Evolutionary conservation across 139 green algal genomes (phyloP).

Genomic region (Chlamydomonas asymmetrica): DNA sequence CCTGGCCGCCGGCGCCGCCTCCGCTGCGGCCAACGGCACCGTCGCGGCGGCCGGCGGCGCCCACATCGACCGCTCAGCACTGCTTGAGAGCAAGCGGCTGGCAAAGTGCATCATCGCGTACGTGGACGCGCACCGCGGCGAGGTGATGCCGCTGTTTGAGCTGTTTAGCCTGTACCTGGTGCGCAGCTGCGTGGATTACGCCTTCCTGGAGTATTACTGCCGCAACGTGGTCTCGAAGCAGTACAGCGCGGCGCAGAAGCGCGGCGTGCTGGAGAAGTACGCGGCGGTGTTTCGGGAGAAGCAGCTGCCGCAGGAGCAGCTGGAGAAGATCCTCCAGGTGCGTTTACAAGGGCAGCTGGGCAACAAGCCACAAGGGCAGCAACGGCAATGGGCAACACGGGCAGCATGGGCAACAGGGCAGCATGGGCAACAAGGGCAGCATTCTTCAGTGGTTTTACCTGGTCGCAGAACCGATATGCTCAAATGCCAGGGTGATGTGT

Average conservation of each 20-base stretch:
- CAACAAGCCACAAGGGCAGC: too few species aligned
- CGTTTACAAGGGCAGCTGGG: not conserved
- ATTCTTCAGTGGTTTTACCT: too few species aligned
- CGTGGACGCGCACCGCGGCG: slow-evolving; percentile 54
- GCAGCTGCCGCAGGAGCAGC: slow-evolving; percentile 35
- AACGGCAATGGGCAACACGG: too few species aligned
- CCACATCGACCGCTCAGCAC: not conserved
- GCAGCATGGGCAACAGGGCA: too few species aligned
- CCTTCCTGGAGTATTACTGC: slow-evolving; percentile 79
- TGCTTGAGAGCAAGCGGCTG: slow-evolving; percentile 84
- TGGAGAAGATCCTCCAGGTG: slow-evolving; percentile 61
- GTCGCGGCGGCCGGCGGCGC: not conserved
- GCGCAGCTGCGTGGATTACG: slow-evolving; percentile 73
- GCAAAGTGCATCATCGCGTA: slow-evolving; percentile 82
- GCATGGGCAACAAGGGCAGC: too few species aligned
- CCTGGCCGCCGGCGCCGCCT: not conserved
- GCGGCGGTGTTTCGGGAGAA: slow-evolving; percentile 51
- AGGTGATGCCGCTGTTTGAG: slow-evolving; percentile 81
- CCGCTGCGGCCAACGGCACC: not conserved
- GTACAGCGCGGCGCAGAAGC: slow-evolving; percentile 60
- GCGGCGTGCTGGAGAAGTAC: slow-evolving; percentile 62
- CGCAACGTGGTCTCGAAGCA: slow-evolving; percentile 49
- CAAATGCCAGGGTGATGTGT: too few species aligned
- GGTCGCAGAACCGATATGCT: too few species aligned
- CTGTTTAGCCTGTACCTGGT: slow-evolving; percentile 74